Evolutionary conservation across 2,329 filamentous ascomycete species (phyloP).

Genomic region (Fusarium sp.): DNA sequence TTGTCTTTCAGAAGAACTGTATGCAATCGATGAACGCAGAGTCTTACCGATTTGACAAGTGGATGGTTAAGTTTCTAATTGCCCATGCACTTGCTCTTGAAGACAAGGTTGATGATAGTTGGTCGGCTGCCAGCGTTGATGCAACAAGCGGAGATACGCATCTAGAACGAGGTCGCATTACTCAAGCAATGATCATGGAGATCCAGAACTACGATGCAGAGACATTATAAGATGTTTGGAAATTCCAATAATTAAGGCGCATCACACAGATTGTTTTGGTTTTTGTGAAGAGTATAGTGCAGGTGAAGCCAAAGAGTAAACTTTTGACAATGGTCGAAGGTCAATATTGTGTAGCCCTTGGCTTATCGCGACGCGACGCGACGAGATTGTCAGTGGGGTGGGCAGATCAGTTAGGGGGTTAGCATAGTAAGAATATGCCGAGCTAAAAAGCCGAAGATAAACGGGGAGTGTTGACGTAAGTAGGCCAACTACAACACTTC

Average conservation of each 20-base stretch:
- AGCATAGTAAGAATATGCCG: not conserved
- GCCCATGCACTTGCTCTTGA: slow-evolving; percentile 49
- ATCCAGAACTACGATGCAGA: slow-evolving; percentile 22
- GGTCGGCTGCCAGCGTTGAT: not conserved
- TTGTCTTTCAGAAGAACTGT: slow-evolving; percentile 50
- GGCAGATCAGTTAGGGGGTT: not conserved
- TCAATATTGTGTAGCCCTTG: not conserved
- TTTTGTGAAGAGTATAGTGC: no score
- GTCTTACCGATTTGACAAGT: slow-evolving; percentile 58
- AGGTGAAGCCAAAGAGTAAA: no score
- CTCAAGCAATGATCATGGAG: slow-evolving; percentile 39
- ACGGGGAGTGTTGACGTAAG: accelerated
- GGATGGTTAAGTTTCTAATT: slow-evolving; percentile 59
- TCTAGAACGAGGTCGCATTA: slow-evolving; percentile 37
- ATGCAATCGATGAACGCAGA: slow-evolving; percentile 43
- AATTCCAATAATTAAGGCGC: not conserved
- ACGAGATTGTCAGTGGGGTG: not conserved
- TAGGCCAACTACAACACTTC: not conserved
- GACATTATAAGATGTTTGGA: not conserved
- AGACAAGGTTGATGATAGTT: slow-evolving; percentile 47
- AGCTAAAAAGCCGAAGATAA: not conserved
- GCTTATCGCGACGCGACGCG: not conserved
- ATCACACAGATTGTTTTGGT: not conserved
- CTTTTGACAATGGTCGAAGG: no score
- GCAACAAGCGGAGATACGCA: slow-evolving; percentile 5